Evolutionary conservation across 2,329 filamentous ascomycete genomes (phyloP).

Genomic region (Endocalyx cinctus): DNA sequence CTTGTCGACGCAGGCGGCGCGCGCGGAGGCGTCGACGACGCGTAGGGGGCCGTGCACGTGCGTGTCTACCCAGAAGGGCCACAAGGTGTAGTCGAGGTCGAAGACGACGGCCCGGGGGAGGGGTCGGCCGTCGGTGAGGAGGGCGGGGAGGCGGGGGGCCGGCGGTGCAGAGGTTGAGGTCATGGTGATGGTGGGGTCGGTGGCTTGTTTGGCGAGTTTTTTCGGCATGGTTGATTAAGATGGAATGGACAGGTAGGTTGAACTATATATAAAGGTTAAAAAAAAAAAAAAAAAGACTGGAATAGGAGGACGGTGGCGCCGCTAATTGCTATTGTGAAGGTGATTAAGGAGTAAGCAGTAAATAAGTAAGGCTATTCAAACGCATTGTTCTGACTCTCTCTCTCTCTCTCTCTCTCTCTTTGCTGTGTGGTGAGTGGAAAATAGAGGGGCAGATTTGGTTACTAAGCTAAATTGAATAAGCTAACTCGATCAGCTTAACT

Average conservation of each 20-base stretch:
- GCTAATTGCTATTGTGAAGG: no score
- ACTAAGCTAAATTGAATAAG: no score
- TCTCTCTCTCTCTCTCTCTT: no score
- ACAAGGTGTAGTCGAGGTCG: conserved; percentile 97
- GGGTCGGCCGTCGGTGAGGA: conserved; percentile 55
- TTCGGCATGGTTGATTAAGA: conserved; percentile 10
- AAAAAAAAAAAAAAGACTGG: not conserved
- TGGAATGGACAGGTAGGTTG: not conserved
- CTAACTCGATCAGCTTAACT: no score
- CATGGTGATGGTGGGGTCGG: conserved; percentile 17
- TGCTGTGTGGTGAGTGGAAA: no score
- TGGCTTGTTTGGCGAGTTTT: conserved; percentile 26
- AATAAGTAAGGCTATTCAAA: no score
- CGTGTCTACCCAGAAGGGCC: conserved; percentile 98
- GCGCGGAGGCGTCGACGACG: conserved; percentile 34
- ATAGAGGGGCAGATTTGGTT: no score
- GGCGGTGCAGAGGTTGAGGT: conserved; percentile 16
- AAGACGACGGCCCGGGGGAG: conserved; percentile 84
- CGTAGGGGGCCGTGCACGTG: conserved; percentile 74
- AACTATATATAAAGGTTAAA: not conserved
- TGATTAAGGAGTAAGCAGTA: no score
- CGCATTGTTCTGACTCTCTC: no score
- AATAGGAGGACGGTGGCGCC: no score
- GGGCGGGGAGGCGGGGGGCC: conserved; percentile 28
- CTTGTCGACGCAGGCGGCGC: conserved; percentile 44